Base-by-base conservation (phyloP, 345 rosid species). In the Populus ilicifolia region DNA sequence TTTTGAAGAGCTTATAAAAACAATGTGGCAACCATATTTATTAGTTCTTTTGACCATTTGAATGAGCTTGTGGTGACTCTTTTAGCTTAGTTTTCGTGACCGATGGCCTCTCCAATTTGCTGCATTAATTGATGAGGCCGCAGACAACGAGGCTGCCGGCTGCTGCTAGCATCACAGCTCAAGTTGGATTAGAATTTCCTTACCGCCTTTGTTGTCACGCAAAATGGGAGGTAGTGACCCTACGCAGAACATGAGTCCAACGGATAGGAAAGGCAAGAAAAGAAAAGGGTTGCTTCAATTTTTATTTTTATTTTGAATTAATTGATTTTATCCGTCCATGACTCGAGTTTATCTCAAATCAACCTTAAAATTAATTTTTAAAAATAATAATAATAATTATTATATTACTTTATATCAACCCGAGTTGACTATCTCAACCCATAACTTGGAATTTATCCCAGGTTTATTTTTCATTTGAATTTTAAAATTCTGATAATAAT, bases 351-450 rank as follows among this genome's bases (percentile, higher is more conserved):
- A 30, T 30, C 0, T 30, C 4, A 2, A 30, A 2, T 30, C 4
- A 4, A 30, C 4, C 0, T 30, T 30, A 2, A 30, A 30, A 30
- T 30, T 30, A 2, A 1, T 30, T 30, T 30, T 30, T 30, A 30
- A 3, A 3, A 30, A 30, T 2, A 2, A 30, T 30, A 3, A 30
- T 30, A 30, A 30, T 30, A 30, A 30, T 30, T 30, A 2, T 30
- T 3, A 30, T 30, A 0, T 30, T 30, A 30, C 2, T 30, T 30
- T 30, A 30, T 0, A 0, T 33, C 36, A 33, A 33, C 0, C 0
- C 0, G 0, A 0, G 5, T 4, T 33, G 0, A 33, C 0, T 0
- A 4, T 33, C 36, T 4, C 5, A 0, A 0, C 5, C 5, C 5
- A 0, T 33, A 4, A 33, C 36, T 33, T 33, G 35, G 0, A 0